Base-by-base conservation (phyloP, 805 yeast species). In the Zygosaccharomyces gambellarensis region DNA sequence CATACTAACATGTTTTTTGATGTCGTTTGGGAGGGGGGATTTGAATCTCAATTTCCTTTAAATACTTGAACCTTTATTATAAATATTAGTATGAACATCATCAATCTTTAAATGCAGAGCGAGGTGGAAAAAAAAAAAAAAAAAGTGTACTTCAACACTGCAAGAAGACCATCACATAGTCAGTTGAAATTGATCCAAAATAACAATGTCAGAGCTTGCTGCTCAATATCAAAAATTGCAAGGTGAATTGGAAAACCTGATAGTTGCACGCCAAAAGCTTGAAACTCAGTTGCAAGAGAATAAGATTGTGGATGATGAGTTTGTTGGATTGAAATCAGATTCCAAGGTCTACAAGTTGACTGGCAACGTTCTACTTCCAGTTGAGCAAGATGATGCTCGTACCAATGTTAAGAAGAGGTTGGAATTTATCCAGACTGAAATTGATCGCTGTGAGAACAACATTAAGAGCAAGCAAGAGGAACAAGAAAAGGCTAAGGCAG, bases 241-340 rank as follows among this genome's bases (percentile, higher is more conserved):
- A 57, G 67, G 67, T 44, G 67, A 69, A 22, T 65, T 81, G 42
- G 70, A 68, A 50, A 85, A 80, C 45, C 71, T 81, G 39, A 75
- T 90, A 32, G 72, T 79, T 4, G 81, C 89, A 10, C 82, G 98
- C 61, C 95, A 92, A 57, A 80, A 83, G 62, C 77, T 94, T 41
- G 99, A 94, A 64, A 87, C 97, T 1, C 99, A 94, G 70, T 80
- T 75, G 59, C 99, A 94, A 68, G 99, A 94, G 67, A 90, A 90
- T 67, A 82, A 82, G 60, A 90, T 94, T 44, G 99, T 94, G 12
- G 76, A 82, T 56, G 83, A 79, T 49, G 99, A 94, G 69, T 87
- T 94, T 60, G 79, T 77, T 27, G 59, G 70, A 39, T 71, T 87
- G 49, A 78, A 79, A 48, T 86, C 81, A 31, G 85, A 80, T 34